Conservation (phyloP, 2,329 filamentous ascomycete genomes). For the Claviceps pazoutovae region DNA sequence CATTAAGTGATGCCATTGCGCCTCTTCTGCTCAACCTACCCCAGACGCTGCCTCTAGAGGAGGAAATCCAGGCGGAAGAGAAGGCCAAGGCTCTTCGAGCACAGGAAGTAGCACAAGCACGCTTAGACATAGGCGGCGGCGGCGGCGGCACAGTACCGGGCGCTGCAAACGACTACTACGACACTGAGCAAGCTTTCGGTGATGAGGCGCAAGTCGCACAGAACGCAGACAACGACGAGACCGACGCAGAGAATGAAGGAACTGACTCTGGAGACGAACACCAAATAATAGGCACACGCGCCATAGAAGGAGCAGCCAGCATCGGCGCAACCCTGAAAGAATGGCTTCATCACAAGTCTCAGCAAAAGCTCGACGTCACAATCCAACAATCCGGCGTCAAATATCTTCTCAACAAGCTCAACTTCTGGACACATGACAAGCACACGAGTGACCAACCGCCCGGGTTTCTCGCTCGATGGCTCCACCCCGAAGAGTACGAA, state of each 20-base stretch:
- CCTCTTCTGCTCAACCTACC: constrained; percentile 71
- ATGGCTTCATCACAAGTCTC: constrained; percentile 24
- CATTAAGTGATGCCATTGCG: constrained; percentile 56
- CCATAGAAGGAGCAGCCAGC: constrained; percentile 24
- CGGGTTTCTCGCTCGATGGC: constrained; percentile 51
- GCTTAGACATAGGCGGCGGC: constrained; percentile 8
- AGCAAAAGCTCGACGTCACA: constrained; percentile 17
- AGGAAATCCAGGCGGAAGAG: constrained; percentile 30
- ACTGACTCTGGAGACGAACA: constrained; percentile 15
- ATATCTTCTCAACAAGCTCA: constrained; percentile 14
- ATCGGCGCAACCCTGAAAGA: constrained; percentile 18
- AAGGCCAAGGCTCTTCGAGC: constrained; percentile 30
- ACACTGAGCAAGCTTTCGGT: constrained; percentile 21
- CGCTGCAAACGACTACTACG: constrained; percentile 22
- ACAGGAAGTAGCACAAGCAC: constrained; percentile 11
- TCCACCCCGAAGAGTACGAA: constrained; percentile 64
- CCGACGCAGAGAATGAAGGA: constrained; percentile 12
- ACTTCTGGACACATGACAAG: constrained; percentile 13
- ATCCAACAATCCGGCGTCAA: constrained; percentile 15
- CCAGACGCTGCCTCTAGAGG: constrained; percentile 48
- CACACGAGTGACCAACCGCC: constrained; percentile 17
- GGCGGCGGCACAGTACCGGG: constrained; percentile 6
- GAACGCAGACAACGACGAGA: constrained; percentile 15
- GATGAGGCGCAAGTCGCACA: constrained; percentile 15
- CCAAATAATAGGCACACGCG: constrained; percentile 15